Conservation (phyloP, 257 asterid genomes). For the Anisodus acutangulus region DNA sequence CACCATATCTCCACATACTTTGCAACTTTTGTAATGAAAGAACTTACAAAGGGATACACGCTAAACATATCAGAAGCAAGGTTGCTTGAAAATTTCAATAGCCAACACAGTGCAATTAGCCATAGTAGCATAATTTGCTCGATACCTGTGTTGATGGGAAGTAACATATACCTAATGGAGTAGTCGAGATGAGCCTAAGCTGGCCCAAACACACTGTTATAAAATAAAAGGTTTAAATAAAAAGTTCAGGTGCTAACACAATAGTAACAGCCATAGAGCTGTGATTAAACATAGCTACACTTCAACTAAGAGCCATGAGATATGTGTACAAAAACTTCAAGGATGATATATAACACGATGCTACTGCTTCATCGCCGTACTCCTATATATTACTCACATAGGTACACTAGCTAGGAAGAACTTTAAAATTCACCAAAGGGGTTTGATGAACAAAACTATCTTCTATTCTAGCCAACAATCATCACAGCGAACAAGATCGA, state of each 20-base stretch:
- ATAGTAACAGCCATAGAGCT: not conserved
- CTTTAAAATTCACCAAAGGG: not conserved
- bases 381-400: constrained; percentile 1
- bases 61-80: not conserved
- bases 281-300: not conserved
- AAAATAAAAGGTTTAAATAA: not conserved
- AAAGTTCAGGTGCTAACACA: not conserved
- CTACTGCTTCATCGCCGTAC: not conserved
- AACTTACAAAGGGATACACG: not conserved
- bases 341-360: constrained; percentile 16
- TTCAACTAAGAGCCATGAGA: constrained; percentile 1
- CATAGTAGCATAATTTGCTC: not conserved
- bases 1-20: not conserved
- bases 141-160: not conserved
- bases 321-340: not conserved
- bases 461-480: not conserved
- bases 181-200: not conserved
- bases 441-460: not conserved
- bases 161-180: not conserved
- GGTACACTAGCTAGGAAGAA: not conserved
- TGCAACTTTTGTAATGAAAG: not conserved
- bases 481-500: not conserved
- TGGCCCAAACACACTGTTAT: not conserved
- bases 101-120: constrained; percentile 6
- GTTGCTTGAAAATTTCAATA: not conserved